A percentile compares a stretch with the other conserved stretches of the same genome.
Evolutionary conservation across 192 early-diverging fungal genomes (phyloP).

Genomic region (Coemansia sp.): DNA sequence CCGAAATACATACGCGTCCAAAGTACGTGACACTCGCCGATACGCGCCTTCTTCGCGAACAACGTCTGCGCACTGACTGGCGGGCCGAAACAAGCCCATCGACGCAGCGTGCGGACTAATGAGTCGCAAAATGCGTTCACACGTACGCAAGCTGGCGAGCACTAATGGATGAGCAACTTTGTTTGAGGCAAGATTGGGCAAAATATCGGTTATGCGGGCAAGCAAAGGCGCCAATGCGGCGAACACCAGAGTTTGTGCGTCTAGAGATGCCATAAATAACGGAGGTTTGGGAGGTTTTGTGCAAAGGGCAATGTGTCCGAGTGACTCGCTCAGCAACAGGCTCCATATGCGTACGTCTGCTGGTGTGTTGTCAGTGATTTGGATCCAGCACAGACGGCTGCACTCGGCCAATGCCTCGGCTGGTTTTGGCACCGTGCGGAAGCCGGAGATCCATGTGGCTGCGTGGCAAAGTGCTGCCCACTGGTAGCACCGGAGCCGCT

Average conservation of each 20-base stretch:
- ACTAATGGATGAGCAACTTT: not conserved
- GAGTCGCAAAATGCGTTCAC: constrained; percentile 13
- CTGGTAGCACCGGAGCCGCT: constrained; percentile 44
- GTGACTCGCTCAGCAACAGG: constrained; percentile 36
- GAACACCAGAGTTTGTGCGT: constrained; percentile 28
- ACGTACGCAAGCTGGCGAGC: constrained; percentile 5
- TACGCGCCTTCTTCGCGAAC: constrained; percentile 3
- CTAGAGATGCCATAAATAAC: constrained; percentile 13
- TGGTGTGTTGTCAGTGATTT: constrained; percentile 5
- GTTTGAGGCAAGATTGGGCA: not conserved
- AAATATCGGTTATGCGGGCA: not conserved
- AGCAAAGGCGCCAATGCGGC: constrained; percentile 20
- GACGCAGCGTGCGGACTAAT: constrained; percentile 16
- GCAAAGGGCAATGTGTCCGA: constrained; percentile 15
- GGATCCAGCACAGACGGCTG: constrained; percentile 34
- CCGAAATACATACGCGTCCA: constrained; percentile 3
- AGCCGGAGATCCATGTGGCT: constrained; percentile 20
- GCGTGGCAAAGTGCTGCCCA: constrained; percentile 40
- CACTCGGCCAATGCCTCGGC: constrained; percentile 22
- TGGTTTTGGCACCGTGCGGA: not conserved
- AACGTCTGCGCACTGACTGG: not conserved
- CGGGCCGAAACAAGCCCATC: constrained; percentile 19
- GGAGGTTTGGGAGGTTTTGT: constrained; percentile 1
- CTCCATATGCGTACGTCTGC: constrained; percentile 20
- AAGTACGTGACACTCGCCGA: not conserved